Evolutionary conservation across 2,329 filamentous ascomycete species (phyloP).

Genomic region (Verticillium zaregamsianum): DNA sequence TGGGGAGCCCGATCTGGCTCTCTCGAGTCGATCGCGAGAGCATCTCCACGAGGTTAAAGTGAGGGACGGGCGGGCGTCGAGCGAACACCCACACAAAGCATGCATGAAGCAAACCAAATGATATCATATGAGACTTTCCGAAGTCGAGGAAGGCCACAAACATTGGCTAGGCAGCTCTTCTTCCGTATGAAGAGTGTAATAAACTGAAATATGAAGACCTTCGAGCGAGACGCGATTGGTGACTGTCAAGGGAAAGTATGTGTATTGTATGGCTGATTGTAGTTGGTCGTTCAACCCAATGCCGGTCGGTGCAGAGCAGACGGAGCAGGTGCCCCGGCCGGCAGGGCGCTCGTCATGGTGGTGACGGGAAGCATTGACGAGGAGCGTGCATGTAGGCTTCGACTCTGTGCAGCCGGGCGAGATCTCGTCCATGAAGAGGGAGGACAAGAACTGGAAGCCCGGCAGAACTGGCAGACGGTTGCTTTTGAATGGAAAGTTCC

Average conservation of each 20-base stretch:
- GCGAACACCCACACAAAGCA: constrained; percentile 42
- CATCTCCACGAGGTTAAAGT: constrained; percentile 69
- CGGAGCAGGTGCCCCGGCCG: neutral
- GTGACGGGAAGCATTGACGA: neutral
- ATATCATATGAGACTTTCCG: neutral
- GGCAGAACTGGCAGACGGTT: neutral
- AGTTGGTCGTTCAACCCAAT: neutral
- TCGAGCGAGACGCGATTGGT: neutral
- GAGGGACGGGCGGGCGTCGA: constrained; percentile 61
- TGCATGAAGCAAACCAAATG: constrained; percentile 21
- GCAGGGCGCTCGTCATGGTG: neutral
- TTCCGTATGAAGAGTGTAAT: neutral
- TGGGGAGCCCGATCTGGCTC: constrained; percentile 41
- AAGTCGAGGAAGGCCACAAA: neutral
- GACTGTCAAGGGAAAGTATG: neutral
- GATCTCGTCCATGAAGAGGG: constrained; percentile 3
- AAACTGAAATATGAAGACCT: neutral
- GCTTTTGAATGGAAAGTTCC: neutral
- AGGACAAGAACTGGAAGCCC: constrained; percentile 6
- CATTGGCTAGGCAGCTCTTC: constrained; percentile 3
- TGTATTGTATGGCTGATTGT: neutral
- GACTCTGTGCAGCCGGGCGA: neutral
- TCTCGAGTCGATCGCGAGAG: constrained; percentile 27
- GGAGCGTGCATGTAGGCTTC: neutral
- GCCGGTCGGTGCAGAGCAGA: neutral